Percentiles rank a stretch among this genome's conserved stretches.
Evolutionary conservation across 805 yeast species (phyloP).

Genomic region (Wickerhamomyces rabaulensis): DNA sequence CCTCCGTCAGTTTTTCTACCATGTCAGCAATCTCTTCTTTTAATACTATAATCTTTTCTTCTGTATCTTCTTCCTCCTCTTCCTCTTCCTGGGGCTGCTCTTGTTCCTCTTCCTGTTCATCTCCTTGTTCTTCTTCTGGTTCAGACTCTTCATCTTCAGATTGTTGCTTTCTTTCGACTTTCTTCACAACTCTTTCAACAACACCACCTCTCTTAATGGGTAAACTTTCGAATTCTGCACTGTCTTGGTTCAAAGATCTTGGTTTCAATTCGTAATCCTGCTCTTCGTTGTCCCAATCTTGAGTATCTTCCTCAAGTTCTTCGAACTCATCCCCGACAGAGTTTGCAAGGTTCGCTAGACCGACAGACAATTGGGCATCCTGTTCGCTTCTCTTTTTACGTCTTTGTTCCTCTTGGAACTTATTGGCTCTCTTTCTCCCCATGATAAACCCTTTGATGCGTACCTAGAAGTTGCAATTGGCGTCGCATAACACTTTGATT

Average conservation of each 20-base stretch:
- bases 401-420: constrained; percentile 28
- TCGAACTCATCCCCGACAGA: constrained; percentile 6
- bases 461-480: no score
- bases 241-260: constrained; percentile 44
- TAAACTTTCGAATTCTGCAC: constrained; percentile 55
- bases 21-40: constrained; percentile 82
- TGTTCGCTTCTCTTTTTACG: constrained; percentile 20
- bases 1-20: constrained; percentile 74
- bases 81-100: constrained; percentile 29
- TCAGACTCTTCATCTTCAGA: constrained; percentile 10
- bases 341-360: constrained; percentile 19
- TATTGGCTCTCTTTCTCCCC: constrained; percentile 34
- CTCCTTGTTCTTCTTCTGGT: constrained; percentile 24
- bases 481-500: no score
- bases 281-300: constrained; percentile 63
- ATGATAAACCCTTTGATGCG: no score
- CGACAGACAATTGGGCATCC: constrained; percentile 19
- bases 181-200: constrained; percentile 58
- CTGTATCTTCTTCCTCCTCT: constrained; percentile 38
- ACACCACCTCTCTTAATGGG: constrained; percentile 80
- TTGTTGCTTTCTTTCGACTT: constrained; percentile 15
- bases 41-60: constrained; percentile 50
- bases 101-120: constrained; percentile 23
- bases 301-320: constrained; percentile 7
- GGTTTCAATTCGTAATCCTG: constrained; percentile 76